Evolutionary conservation across 805 yeast species (phyloP), one percentile per base, ranked within the genome.

Genomic region (Candida wancherniae): DNA sequence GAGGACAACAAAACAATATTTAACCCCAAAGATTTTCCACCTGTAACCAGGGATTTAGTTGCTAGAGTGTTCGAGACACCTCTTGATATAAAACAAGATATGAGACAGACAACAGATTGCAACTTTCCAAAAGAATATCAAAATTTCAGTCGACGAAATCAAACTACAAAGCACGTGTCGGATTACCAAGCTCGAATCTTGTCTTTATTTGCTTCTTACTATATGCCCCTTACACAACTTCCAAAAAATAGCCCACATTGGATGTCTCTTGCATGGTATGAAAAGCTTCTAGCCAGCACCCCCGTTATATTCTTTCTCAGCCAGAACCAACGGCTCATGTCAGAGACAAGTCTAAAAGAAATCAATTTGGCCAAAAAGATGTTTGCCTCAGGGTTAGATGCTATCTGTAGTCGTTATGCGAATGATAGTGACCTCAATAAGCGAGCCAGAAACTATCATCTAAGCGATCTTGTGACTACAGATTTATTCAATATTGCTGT

Each of bases 401-500:
- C 19, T 17, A 25, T 51, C 9, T 36, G 37, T 8, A 38, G 26
- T 10, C 22, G 27, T 6, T 37, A 35, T 21, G 22, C 30, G 5
- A 13, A 25, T 6, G 34, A 29, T 19, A 25, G 28, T 2, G 22
- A 20, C 9, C 24, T 32, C 6, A 37, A 33, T 15, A 40, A 28
- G 19, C 26, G 44, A 9, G 35, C 36, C 2, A 39, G 65, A 14
- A 48, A 43, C 22, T 63, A 63, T 41, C 61, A 61, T 31, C 42
- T 61, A 13, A 52, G 64, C 1, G 55, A 56, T 15, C 43, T 63
- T 18, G 27, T 43, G 3, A 44, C 53, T 16, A 37, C 44, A 0
- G 69, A 61, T 35, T 11, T 61, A 2, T 53, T 64, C 26, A 35
- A 34, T 8, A 37, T 57, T 26, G 67, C 65, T 0, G 28, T 33